A percentile compares a stretch with the other conserved stretches of the same genome.
These are phyloP conservation scores for Pyrus communis DNA, from an alignment of 306 rosid species.

Conservation along the genomic window DNA sequence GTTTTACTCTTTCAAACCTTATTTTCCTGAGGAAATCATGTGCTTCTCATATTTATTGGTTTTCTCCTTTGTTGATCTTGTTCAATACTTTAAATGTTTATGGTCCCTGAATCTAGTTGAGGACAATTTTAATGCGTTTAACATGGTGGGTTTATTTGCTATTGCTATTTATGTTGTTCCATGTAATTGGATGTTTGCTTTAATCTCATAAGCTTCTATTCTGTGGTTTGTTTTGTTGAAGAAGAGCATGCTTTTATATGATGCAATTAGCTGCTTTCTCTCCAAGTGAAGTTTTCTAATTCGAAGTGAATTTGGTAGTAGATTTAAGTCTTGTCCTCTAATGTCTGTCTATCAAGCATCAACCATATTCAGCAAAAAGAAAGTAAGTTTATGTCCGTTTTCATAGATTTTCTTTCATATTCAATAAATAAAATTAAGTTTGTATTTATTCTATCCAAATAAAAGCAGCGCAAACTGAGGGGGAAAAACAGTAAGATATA, in stretches of 20 bases:
- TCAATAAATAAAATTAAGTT: not conserved
- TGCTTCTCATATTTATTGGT: not conserved
- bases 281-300: not conserved
- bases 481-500: not conserved
- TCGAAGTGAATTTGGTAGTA: not conserved
- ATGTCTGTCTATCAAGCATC: not conserved
- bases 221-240: not conserved
- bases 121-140: not conserved
- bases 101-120: not conserved
- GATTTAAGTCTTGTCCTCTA: not conserved
- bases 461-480: not conserved
- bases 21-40: not conserved
- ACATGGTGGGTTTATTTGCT: not conserved
- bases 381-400: not conserved
- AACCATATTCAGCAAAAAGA: no score
- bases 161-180: not conserved
- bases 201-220: not conserved
- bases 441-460: not conserved
- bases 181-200: not conserved
- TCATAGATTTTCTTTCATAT: not conserved
- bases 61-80: not conserved
- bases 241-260: not conserved
- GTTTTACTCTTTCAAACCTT: not conserved
- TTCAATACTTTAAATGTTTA: not conserved
- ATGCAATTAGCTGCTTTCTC: not conserved